These are phyloP conservation scores for Funneliformis caledonium DNA, from an alignment of 371 early-diverging fungal genomes.

Conservation along the genomic window DNA sequence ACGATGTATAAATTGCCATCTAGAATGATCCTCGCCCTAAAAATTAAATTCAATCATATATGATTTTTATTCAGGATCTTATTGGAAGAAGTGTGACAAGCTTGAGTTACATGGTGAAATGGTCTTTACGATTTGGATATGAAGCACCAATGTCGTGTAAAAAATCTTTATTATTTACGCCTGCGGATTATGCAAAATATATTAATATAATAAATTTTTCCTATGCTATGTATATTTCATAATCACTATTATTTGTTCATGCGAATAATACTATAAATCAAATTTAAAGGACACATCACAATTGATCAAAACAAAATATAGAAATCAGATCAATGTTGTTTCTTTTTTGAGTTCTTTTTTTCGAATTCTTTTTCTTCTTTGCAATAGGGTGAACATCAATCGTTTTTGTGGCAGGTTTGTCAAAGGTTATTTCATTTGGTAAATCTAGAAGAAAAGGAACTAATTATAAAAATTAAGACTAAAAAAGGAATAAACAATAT, in stretches of 20 bases:
- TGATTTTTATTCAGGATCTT: too few species aligned
- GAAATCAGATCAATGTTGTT: constrained; percentile 38
- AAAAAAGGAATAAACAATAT: constrained; percentile 40
- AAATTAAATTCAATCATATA: too few species aligned
- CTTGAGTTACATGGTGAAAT: too few species aligned
- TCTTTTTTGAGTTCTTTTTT: constrained; percentile 40
- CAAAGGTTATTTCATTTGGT: constrained; percentile 37
- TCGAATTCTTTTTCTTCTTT: constrained; percentile 40
- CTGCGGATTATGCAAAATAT: constrained; percentile 12
- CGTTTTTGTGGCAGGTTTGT: constrained; percentile 26
- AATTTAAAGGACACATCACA: too few species aligned
- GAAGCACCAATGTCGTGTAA: too few species aligned
- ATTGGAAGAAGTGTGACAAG: too few species aligned
- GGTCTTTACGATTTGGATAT: too few species aligned
- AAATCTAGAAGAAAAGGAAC: constrained; percentile 38
- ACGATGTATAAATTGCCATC: too few species aligned
- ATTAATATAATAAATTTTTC: neutral
- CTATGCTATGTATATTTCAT: constrained; percentile 6
- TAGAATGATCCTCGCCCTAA: too few species aligned
- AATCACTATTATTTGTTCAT: constrained; percentile 17
- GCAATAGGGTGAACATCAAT: constrained; percentile 20
- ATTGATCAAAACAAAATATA: neutral
- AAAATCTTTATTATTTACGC: constrained; percentile 15
- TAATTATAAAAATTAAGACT: constrained; percentile 38
- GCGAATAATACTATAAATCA: constrained; percentile 9